These are phyloP conservation scores for Pichia cactophila DNA, from an alignment of 1,139 yeast genomes.

Conservation along the genomic window DNA sequence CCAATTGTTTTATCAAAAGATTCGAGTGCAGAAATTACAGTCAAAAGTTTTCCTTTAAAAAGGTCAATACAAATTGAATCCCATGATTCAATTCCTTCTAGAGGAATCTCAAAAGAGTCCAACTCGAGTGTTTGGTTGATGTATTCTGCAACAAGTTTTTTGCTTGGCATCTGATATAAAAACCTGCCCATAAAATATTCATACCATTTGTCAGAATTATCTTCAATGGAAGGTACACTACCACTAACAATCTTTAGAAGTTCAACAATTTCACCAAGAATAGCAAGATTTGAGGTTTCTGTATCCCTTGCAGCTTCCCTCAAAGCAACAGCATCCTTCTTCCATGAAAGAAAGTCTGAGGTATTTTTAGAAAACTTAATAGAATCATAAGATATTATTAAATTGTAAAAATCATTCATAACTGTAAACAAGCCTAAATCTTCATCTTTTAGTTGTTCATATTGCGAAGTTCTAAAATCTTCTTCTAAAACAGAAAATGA, in stretches of 20 bases:
- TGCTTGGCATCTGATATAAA: constrained; percentile 54
- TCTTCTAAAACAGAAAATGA: constrained; percentile 47
- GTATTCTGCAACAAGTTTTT: constrained; percentile 38
- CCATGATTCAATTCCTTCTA: constrained; percentile 33
- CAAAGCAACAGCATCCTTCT: constrained; percentile 41
- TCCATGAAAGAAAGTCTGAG: constrained; percentile 44
- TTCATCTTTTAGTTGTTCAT: constrained; percentile 30
- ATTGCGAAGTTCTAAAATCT: constrained; percentile 38
- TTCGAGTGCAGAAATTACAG: constrained; percentile 55
- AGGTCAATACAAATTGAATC: constrained; percentile 57
- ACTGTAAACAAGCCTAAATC: constrained; percentile 31
- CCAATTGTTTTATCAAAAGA: constrained; percentile 60
- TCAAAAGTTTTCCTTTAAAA: constrained; percentile 49
- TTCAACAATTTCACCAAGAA: constrained; percentile 38
- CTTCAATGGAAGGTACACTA: constrained; percentile 42
- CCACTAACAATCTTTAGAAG: constrained; percentile 46
- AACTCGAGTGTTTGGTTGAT: constrained; percentile 21
- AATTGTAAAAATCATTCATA: constrained; percentile 40
- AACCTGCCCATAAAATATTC: constrained; percentile 59
- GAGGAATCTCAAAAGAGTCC: constrained; percentile 16
- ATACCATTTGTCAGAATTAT: constrained; percentile 55
- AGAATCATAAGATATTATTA: constrained; percentile 36
- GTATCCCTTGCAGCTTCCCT: constrained; percentile 34
- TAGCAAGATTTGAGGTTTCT: constrained; percentile 22
- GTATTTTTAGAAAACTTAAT: constrained; percentile 33